These are phyloP conservation scores for Kuraishia capsulata DNA, from an alignment of 805 yeast genomes.

Conservation along the genomic window DNA sequence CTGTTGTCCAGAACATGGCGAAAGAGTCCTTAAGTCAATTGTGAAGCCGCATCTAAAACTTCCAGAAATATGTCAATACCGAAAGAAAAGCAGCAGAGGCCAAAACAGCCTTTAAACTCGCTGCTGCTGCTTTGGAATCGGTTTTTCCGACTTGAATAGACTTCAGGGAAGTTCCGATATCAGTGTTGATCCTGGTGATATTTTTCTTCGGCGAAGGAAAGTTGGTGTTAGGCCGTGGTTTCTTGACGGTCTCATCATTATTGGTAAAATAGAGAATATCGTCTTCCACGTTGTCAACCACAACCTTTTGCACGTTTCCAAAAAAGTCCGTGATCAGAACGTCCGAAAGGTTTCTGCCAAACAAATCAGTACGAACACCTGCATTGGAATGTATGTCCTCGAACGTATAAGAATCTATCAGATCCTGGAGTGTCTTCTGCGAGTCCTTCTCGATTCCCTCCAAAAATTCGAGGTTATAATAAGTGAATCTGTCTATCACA, in stretches of 20 bases:
- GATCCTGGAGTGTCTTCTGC: conserved; percentile 64
- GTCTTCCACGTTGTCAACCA: conserved; percentile 43
- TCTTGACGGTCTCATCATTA: conserved; percentile 19
- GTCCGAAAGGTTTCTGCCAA: conserved; percentile 51
- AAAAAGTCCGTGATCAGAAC: conserved; percentile 88
- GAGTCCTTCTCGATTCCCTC: conserved; percentile 75
- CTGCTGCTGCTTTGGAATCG: neutral
- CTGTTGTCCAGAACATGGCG: too few species aligned
- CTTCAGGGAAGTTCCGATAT: neutral
- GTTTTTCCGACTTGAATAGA: neutral
- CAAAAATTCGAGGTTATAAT: conserved; percentile 79
- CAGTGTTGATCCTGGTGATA: neutral
- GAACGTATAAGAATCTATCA: conserved; percentile 76
- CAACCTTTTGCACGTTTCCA: conserved; percentile 80
- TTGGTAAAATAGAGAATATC: conserved; percentile 31
- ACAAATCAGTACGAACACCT: conserved; percentile 83
- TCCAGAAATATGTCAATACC: neutral
- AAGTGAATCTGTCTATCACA: conserved; percentile 93
- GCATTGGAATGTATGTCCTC: conserved; percentile 86
- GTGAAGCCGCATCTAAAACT: too few species aligned
- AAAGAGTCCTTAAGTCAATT: too few species aligned
- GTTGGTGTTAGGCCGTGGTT: neutral
- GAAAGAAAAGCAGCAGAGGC: neutral
- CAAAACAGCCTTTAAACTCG: neutral
- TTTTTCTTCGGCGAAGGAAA: neutral